Conservation (phyloP, 805 yeast species). For the Candida maris region DNA sequence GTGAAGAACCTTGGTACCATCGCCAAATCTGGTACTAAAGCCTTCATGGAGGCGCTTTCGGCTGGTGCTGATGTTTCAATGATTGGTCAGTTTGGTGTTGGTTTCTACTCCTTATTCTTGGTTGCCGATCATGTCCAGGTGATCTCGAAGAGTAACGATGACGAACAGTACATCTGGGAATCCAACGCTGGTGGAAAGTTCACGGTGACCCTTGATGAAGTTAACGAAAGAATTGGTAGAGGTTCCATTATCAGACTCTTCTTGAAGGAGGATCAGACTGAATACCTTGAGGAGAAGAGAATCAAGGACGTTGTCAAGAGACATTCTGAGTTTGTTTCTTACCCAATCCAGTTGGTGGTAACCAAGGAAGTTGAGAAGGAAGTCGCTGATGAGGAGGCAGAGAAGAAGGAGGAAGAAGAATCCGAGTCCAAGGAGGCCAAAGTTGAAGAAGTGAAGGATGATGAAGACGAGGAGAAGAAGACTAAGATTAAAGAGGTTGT, state of each 20-base stretch:
- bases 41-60: constrained; percentile 98
- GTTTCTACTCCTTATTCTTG: constrained; percentile 98
- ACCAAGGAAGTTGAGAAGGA: constrained; percentile 99
- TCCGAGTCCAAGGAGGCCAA: constrained; percentile 69
- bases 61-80: constrained; percentile 99
- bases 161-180: constrained; percentile 99
- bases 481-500: constrained; percentile 89
- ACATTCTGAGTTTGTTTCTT: constrained; percentile 98
- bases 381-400: constrained; percentile 76
- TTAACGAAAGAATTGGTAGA: constrained; percentile 83
- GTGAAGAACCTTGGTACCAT: constrained; percentile 99
- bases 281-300: constrained; percentile 98
- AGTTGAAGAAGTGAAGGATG: constrained; percentile 68
- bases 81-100: constrained; percentile 99
- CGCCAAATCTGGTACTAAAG: constrained; percentile 99
- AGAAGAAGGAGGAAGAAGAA: constrained; percentile 44
- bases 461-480: constrained; percentile 66
- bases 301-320: constrained; percentile 99
- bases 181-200: constrained; percentile 99
- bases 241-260: constrained; percentile 95
- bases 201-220: constrained; percentile 88
- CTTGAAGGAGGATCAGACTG: constrained; percentile 98
- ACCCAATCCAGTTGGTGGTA: constrained; percentile 97
- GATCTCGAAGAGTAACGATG: constrained; percentile 97
- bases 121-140: constrained; percentile 99